Base-by-base conservation (phyloP, 257 asterid species). In the Striga asiatica region DNA sequence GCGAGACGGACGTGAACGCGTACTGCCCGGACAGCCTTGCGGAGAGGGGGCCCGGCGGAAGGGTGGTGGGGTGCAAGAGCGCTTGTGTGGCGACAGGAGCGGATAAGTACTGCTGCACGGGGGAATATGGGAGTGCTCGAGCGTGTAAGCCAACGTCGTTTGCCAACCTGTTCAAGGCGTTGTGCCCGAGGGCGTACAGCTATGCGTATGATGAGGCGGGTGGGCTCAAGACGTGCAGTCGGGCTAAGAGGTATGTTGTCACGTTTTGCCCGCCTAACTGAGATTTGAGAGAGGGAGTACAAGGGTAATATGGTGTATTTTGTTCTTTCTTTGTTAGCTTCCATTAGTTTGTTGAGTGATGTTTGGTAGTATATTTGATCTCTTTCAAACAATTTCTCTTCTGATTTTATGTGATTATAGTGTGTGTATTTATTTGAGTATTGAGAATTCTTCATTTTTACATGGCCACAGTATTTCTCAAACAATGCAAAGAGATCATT, bases 171-270 rank as follows among this genome's bases (percentile, higher is more conserved):
- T 81, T 86, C 16, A 86, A 86, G 78, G 80, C 77, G 11, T 24
- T 83, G 2, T 86, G 94, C 8, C 96, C 94, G 0, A 60, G 82
- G 52, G 85, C 95, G 7, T 86, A 75, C 61, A 76, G 78, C 11
- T 83, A 71, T 56, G 77, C 94, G 0, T 75, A 13, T 28, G 95
- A 86, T 69, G 77, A 70, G 42, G 31, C 85, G 6, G 62, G 55
- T 35, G 83, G 82, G 12, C 81, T 82, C 32, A 77, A 86, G 50
- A 68, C 58, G 22, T 86, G 95, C 60, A 69, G n/a, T n/a, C n/a
- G 52, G 62, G 91, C 91, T 0, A 60, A 60, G 3, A 53, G 74
- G 50, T 83, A 83, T 68, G 71, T 75, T 2, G 64, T 86, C 5
- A 76, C 85, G 11, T 85, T 85, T 19, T 85, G 93, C 66, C 93